Base-by-base conservation (phyloP, 164 flowering plant genomes). In the Dillenia suffruticosa region DNA sequence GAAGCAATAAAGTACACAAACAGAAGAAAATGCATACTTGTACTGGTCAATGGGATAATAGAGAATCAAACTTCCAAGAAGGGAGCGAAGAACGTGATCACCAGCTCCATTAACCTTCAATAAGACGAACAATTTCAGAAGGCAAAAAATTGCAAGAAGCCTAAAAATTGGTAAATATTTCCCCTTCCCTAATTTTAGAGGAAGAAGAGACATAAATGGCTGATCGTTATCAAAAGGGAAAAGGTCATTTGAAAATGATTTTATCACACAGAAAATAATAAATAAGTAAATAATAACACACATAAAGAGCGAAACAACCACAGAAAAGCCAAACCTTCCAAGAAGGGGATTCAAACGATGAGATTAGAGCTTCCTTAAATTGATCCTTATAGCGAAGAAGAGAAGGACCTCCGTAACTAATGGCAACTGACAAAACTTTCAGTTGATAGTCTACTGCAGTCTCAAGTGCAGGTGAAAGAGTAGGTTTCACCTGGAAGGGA, bases 401-500 rank as follows among this genome's bases (percentile, higher is more conserved):
- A 46, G 82, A 72, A 51, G 87, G 81, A 63, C 99, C 99, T 67
- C 88, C 95, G 84, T 86, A 91, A 72, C 82, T 88, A 70, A 95
- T 84, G 50, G 96, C 89, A 77, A 86, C 89, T 48, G 99, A 89
- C 63, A 95, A 64, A 19, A 95, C 67, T 70, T 87, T 95, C 74
- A 95, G 63, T 61, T 91, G 95, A 75, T 91, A 95, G 56, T 86
- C 96, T 62, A 89, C 71, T 56, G 99, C 84, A 19, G 89, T 73
- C 74, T 95, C 99, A 54, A 95, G 85, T 65, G 97, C 99, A 12
- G 99, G 99, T 76, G 99, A 89, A 63, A 91, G 74, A 49, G 83
- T 72, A 1, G 83, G 70, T 63, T 79, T 88, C 72, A 59, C 82
- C 97, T 95, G 79, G 44, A 81, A 46, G 22, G 54, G 44, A 54